Evolutionary conservation across 1,284 basidiomycete species (phyloP).

Genomic region (Trichosporon sp.): DNA sequence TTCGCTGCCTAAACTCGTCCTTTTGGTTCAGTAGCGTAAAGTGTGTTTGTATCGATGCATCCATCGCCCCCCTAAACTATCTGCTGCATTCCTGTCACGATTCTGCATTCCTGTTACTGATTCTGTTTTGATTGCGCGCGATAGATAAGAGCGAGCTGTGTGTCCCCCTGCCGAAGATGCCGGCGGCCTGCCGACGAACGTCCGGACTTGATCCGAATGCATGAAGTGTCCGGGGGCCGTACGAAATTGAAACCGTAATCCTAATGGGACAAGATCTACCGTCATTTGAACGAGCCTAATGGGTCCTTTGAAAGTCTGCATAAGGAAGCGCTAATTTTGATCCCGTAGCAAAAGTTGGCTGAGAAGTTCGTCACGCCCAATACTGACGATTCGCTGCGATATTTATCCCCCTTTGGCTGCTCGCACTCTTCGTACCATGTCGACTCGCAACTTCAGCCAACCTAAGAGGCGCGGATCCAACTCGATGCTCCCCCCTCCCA

Average conservation of each 20-base stretch:
- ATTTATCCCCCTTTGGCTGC: conserved; percentile 3
- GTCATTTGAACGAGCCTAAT: neutral
- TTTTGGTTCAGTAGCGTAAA: conserved; percentile 22
- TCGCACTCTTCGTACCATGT: conserved; percentile 24
- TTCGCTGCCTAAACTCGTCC: conserved; percentile 71
- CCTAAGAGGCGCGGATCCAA: conserved; percentile 43
- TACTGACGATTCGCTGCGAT: conserved; percentile 13
- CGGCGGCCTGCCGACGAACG: neutral
- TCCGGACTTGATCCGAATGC: neutral
- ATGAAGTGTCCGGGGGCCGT: neutral
- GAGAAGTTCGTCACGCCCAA: conserved; percentile 26
- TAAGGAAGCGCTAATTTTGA: conserved; percentile 21
- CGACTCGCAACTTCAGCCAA: conserved; percentile 30
- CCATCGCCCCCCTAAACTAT: neutral
- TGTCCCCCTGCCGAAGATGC: neutral
- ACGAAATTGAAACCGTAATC: neutral
- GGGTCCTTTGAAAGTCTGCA: neutral
- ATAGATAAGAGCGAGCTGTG: neutral
- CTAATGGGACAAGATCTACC: neutral
- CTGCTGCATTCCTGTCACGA: neutral
- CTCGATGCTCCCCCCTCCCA: conserved; percentile 33
- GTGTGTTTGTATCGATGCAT: conserved; percentile 33
- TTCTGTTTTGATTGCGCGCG: neutral
- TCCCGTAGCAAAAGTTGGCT: conserved; percentile 25
- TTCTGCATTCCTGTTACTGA: neutral